Evolutionary conservation across 1,284 basidiomycete species (phyloP), one percentile per base, ranked within the genome.

Genomic region (Xerocomus amazonicus): DNA sequence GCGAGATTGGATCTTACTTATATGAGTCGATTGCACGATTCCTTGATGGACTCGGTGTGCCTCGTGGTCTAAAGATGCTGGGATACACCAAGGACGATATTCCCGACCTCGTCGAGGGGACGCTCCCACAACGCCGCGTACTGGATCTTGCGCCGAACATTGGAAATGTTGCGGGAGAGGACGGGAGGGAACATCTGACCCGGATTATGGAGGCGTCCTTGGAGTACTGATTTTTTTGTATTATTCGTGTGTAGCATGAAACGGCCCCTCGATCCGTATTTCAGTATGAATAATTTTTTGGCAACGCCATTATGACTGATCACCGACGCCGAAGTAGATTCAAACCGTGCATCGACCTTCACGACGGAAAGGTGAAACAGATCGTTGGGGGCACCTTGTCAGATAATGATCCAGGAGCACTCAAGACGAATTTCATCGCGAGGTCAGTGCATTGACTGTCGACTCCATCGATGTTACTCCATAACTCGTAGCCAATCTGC

Each of bases 301-400:
- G 19, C 19, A 23, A 23, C 42, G 8, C 39, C 43, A 10, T 32
- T n/a, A 65, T 62, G 65, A 40, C 50, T 42, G 36, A 52, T 43
- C 31, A 47, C 45, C 56, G 33, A 46, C 56, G 50, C 14, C 55
- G 52, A 47, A 66, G 59, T 41, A 59, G 79, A 43, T 99, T 99
- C 73, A 80, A 89, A 48, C 97, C 97, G 10, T 99, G 97, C 69
- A 98, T 99, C 61, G 97, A 99, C 70, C 79, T 99, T 26, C 97
- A 99, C 72, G 81, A 86, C 54, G 94, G 94, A 9, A 76, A 91
- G 61, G 97, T 99, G 50, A 99, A 99, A 71, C 97, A 99, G 73
- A 99, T 99, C 53, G 93, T 99, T 9, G 97, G 97, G 27, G 93
- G 94, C 2, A 96, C 93, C 1, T 77, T 99, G 29, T 85, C 83